Conservation (phyloP, 176 grass and related monocot genomes). For the Rhynchospora breviuscula region DNA sequence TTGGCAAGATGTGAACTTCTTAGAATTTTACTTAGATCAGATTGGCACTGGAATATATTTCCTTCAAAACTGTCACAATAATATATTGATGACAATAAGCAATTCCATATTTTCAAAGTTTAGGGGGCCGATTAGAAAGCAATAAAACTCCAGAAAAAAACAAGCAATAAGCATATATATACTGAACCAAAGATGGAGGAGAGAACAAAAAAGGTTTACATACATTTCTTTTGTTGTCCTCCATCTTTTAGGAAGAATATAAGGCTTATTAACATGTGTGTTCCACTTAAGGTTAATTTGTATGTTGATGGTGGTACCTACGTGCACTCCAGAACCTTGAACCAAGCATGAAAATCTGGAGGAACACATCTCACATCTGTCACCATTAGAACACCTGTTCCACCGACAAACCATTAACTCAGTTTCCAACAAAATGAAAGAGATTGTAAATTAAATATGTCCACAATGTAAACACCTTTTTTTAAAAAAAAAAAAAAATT, state of each 20-base stretch:
- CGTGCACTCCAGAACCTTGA: too few species aligned
- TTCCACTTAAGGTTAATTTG: too few species aligned
- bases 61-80: neutral
- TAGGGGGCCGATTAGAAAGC: neutral
- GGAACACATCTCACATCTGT: too few species aligned
- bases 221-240: neutral
- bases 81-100: slow-evolving; percentile 4
- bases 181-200: neutral
- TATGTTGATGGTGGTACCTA: too few species aligned
- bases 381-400: too few species aligned
- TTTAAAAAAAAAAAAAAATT: too few species aligned
- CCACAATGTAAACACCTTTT: too few species aligned
- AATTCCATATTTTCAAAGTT: slow-evolving; percentile 22
- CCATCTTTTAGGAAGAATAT: neutral
- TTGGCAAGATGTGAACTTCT: neutral
- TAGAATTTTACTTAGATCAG: neutral
- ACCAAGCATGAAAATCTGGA: too few species aligned
- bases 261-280: too few species aligned
- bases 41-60: neutral
- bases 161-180: neutral
- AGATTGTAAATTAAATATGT: too few species aligned
- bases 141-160: neutral
- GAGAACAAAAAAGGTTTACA: neutral
- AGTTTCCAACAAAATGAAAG: too few species aligned
- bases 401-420: too few species aligned